These are phyloP conservation scores for Herpotrichia juniperi DNA, from an alignment of 2,329 filamentous ascomycete genomes.

Conservation along the genomic window DNA sequence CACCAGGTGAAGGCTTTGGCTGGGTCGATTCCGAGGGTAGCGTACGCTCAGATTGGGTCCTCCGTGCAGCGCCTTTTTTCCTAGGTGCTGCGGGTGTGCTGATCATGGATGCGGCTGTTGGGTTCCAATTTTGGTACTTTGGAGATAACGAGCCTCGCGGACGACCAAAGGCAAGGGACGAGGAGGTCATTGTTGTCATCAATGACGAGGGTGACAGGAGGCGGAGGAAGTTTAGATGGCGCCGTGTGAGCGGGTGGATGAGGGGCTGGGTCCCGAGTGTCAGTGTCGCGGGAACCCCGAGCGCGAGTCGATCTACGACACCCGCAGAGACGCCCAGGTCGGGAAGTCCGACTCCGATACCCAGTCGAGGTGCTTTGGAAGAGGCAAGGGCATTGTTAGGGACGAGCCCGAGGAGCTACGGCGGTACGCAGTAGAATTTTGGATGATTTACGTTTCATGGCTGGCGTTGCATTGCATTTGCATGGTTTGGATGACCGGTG, in stretches of 20 bases:
- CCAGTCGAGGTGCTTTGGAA: slow-evolving; percentile 30
- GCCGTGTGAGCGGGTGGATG: slow-evolving; percentile 68
- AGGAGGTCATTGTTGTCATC: slow-evolving; percentile 51
- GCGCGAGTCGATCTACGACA: slow-evolving; percentile 32
- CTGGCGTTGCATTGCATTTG: neutral
- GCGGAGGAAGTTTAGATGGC: slow-evolving; percentile 58
- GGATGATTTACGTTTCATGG: neutral
- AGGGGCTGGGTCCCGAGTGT: slow-evolving; percentile 67
- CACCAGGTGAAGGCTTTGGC: slow-evolving; percentile 60
- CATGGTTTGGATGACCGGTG: neutral
- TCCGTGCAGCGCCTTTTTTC: slow-evolving; percentile 67
- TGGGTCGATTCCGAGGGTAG: slow-evolving; percentile 65
- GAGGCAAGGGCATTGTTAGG: slow-evolving; percentile 45
- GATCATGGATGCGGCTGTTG: slow-evolving; percentile 66
- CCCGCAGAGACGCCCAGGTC: slow-evolving; percentile 29
- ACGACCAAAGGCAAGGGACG: slow-evolving; percentile 33
- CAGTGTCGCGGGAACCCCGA: slow-evolving; percentile 45
- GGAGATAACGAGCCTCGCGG: slow-evolving; percentile 48
- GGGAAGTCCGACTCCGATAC: slow-evolving; percentile 16
- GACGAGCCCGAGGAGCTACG: slow-evolving; percentile 44
- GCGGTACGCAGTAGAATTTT: slow-evolving; percentile 13
- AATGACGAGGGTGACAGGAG: slow-evolving; percentile 47
- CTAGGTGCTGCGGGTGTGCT: slow-evolving; percentile 70
- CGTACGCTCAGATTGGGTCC: slow-evolving; percentile 61
- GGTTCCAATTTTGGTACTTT: slow-evolving; percentile 67